These are phyloP conservation scores for Boletus subluridellus DNA, from an alignment of 1,284 basidiomycete species.

Conservation along the genomic window DNA sequence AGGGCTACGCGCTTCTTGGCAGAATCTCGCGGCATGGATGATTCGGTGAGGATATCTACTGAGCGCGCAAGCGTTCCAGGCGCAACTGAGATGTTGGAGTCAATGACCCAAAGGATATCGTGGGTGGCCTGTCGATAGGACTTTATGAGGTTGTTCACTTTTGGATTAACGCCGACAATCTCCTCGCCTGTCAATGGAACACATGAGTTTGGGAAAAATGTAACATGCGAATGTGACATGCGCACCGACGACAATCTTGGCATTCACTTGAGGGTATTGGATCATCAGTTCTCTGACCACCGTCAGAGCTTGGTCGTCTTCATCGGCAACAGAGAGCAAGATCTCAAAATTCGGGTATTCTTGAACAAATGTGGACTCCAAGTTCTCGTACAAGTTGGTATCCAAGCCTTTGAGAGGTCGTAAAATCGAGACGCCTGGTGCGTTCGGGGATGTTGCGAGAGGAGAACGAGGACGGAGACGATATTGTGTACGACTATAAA, in stretches of 20 bases:
- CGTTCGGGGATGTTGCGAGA: conserved; percentile 49
- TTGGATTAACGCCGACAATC: conserved; percentile 88
- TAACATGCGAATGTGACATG: conserved; percentile 7
- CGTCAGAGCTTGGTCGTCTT: conserved; percentile 75
- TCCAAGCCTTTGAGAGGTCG: conserved; percentile 91
- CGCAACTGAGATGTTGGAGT: conserved; percentile 85
- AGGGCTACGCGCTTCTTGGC: conserved; percentile 63
- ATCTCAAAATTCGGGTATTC: conserved; percentile 89
- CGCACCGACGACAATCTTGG: conserved; percentile 74
- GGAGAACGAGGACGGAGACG: conserved; percentile 63
- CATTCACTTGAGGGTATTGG: conserved; percentile 72
- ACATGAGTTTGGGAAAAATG: conserved; percentile 4
- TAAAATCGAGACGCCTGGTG: conserved; percentile 87
- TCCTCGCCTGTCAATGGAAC: conserved; percentile 56
- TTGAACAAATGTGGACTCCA: conserved; percentile 86
- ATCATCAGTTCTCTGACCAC: conserved; percentile 73
- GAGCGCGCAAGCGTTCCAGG: conserved; percentile 83
- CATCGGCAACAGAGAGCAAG: conserved; percentile 80
- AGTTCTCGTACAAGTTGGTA: conserved; percentile 88
- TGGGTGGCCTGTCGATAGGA: conserved; percentile 78
- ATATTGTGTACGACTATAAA: conserved; percentile 66
- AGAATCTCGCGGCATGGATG: conserved; percentile 25
- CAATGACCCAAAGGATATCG: conserved; percentile 95
- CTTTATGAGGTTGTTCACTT: conserved; percentile 93
- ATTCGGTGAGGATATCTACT: conserved; percentile 66